These are phyloP conservation scores for Ceratocystis destructans DNA, from an alignment of 2,329 filamentous ascomycete species.

Conservation along the genomic window DNA sequence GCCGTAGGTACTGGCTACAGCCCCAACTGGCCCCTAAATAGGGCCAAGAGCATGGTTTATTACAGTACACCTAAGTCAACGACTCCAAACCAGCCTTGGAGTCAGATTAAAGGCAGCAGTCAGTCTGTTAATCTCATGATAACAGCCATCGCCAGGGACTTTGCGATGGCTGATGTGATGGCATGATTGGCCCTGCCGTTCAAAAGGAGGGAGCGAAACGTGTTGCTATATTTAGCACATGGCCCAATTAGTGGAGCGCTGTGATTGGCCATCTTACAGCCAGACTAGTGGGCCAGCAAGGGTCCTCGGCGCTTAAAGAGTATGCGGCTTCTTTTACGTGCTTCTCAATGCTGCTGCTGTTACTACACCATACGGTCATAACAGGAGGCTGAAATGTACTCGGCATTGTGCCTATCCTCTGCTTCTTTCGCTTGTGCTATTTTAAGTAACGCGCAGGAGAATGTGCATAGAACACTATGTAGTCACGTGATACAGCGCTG, in stretches of 20 bases:
- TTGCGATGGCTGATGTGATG: background rate
- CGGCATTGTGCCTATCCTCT: too few species aligned
- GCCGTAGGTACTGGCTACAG: background rate
- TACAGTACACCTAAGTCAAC: background rate
- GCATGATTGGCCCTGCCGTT: background rate
- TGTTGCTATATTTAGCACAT: background rate
- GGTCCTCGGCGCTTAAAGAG: constrained; percentile 8
- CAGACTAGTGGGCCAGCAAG: background rate
- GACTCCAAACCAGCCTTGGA: background rate
- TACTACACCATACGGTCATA: background rate
- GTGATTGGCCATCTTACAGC: background rate
- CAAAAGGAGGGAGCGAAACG: background rate
- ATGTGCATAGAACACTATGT: too few species aligned
- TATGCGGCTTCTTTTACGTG: background rate
- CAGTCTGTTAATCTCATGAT: background rate
- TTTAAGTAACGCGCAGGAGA: too few species aligned
- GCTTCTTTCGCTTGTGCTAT: too few species aligned
- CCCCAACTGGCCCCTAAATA: background rate
- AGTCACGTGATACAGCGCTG: background rate
- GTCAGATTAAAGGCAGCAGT: background rate
- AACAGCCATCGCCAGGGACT: background rate
- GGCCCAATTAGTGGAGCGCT: background rate
- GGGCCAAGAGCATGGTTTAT: background rate
- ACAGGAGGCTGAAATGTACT: too few species aligned
- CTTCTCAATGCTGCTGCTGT: background rate